phyloP scores from a whole-genome alignment of 1,284 basidiomycete genomes.

The Trichosporon sp. region DNA sequence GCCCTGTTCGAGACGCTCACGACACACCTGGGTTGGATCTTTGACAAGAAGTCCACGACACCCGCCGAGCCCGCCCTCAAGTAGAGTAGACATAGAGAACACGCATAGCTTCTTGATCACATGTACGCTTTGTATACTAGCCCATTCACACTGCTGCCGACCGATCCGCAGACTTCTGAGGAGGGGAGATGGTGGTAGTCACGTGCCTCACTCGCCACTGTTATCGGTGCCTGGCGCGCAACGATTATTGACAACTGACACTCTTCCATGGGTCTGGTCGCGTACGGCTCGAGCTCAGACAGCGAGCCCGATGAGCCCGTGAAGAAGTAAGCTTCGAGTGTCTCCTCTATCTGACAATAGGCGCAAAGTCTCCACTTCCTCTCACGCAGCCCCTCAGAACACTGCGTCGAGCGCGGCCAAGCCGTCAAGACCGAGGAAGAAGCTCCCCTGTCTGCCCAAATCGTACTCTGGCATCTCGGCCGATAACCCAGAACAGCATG shows the following conservation, averaged over 20 bases:
- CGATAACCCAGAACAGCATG: constrained; percentile 50
- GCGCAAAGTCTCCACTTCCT: neutral
- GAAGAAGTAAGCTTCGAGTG: constrained; percentile 10
- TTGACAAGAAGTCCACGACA: constrained; percentile 25
- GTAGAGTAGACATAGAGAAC: constrained; percentile 6
- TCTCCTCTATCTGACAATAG: neutral
- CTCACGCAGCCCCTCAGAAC: no score
- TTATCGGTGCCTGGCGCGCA: neutral
- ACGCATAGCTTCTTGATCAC: neutral
- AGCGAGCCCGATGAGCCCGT: neutral
- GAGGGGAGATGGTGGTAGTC: neutral
- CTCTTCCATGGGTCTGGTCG: neutral
- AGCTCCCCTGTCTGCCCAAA: constrained; percentile 25
- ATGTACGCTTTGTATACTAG: constrained; percentile 18
- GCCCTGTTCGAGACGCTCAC: constrained; percentile 78
- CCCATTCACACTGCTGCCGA: no score
- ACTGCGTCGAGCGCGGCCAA: no score
- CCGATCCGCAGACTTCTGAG: no score
- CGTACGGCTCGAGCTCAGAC: neutral
- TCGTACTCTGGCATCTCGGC: constrained; percentile 1
- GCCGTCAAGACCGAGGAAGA: neutral
- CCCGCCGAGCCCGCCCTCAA: neutral
- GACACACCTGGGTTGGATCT: constrained; percentile 46
- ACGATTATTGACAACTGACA: neutral
- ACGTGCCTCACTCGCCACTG: neutral